Evolutionary conservation across 192 early-diverging fungal species (phyloP).

Genomic region (Coemansia sp.): DNA sequence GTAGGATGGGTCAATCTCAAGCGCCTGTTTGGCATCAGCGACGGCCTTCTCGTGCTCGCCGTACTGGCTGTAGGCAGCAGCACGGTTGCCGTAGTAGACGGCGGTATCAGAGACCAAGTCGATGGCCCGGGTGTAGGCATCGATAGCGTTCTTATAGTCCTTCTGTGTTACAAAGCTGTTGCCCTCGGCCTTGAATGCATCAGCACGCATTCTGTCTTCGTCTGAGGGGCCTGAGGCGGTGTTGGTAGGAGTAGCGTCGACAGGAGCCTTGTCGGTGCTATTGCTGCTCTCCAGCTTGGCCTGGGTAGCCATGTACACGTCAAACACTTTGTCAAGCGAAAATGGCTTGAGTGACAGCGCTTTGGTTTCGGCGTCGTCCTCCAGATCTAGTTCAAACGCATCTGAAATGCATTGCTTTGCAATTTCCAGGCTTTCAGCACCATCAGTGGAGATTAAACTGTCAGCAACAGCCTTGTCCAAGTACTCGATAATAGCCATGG

Average conservation of each 20-base stretch:
- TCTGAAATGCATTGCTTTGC: slow-evolving; percentile 95
- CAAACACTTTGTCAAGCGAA: slow-evolving; percentile 82
- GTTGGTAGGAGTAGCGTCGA: neutral
- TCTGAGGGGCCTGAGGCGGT: slow-evolving; percentile 33
- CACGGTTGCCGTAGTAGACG: slow-evolving; percentile 97
- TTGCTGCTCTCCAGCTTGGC: slow-evolving; percentile 56
- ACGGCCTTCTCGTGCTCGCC: slow-evolving; percentile 86
- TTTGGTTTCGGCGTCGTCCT: slow-evolving; percentile 64
- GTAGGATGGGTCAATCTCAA: slow-evolving; percentile 84
- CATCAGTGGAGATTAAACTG: slow-evolving; percentile 36
- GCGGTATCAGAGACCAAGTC: slow-evolving; percentile 77
- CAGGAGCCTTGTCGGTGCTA: neutral
- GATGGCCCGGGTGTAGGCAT: slow-evolving; percentile 90
- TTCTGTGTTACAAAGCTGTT: slow-evolving; percentile 84
- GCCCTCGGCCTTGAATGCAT: slow-evolving; percentile 81
- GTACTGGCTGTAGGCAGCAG: slow-evolving; percentile 91
- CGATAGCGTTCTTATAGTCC: slow-evolving; percentile 82
- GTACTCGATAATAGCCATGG: slow-evolving; percentile 49
- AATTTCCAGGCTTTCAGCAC: slow-evolving; percentile 60
- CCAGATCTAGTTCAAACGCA: slow-evolving; percentile 83
- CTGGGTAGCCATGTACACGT: slow-evolving; percentile 85
- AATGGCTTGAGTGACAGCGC: slow-evolving; percentile 84
- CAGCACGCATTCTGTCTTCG: slow-evolving; percentile 77
- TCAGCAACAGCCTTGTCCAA: slow-evolving; percentile 51
- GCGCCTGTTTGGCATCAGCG: slow-evolving; percentile 79